Evolutionary conservation across 208 protist genomes (phyloP), one percentile per base, ranked within the genome.

Genomic region (Leishmania amazonensis): DNA sequence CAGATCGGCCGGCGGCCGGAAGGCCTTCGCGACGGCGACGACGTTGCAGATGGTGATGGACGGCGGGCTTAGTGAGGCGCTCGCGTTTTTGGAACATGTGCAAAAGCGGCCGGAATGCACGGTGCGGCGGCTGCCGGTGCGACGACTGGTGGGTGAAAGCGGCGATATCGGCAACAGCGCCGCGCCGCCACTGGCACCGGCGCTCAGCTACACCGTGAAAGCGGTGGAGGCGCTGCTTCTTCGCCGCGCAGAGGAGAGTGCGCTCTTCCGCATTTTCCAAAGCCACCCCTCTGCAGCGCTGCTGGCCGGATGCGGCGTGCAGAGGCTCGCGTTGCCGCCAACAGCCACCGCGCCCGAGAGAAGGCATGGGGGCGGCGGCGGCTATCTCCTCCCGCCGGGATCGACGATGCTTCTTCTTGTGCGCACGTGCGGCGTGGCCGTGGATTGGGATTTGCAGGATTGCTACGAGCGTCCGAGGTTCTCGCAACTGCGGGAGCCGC

Each of bases 201-300:
- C 38, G n/a, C 62, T 7, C 13, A n/a, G 21, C 21, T n/a, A 6
- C 76, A 40, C 28, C 6, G 57, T 31, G 40, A 19, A 72, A 47
- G 71, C 80, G 51, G 76, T 88, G 45, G 74, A 72, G 31, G 88
- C 85, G 47, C 67, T 90, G 49, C 60, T 83, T 31, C 81, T 94
- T 40, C 85, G 86, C 11, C 87, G 90, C 24, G 85, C 87, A 1
- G 92, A 96, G 71, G 92, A 96, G 75, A 88, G 86, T 70, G 88
- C 90, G 35, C 77, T 96, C 71, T 85, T 91, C 47, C 86, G 87
- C 73, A 88, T 94, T 42, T 86, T 96, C 38, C 85, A 92, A 74
- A 89, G 90, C 65, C 93, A 96, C 79, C 86, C 88, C 3, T 47
- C 80, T 62, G 87, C 87, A 3, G 57, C 86, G 0, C 76, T 84